These are phyloP conservation scores for Fraxinus velutina DNA, from an alignment of 305 asterid genomes.

Conservation along the genomic window DNA sequence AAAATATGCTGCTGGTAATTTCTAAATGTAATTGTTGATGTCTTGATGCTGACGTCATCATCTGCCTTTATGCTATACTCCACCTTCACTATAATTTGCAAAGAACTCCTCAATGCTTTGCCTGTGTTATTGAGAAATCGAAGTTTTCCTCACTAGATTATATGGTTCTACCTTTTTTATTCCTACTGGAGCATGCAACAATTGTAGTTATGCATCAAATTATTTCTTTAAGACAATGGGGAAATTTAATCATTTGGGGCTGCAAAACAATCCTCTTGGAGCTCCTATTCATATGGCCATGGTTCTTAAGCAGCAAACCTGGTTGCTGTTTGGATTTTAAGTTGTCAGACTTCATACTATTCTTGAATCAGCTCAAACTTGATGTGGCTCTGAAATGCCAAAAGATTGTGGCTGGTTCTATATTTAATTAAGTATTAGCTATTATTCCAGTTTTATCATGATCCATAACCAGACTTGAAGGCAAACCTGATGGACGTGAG, in stretches of 20 bases:
- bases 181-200: not conserved
- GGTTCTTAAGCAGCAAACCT: not conserved
- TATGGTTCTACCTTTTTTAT: not conserved
- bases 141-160: not conserved
- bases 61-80: not conserved
- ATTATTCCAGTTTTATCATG: not conserved
- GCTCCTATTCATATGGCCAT: not conserved
- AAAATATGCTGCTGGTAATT: not conserved
- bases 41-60: not conserved
- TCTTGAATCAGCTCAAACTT: not conserved
- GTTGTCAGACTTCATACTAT: not conserved
- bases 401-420: not conserved
- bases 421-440: not conserved
- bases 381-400: not conserved
- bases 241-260: not conserved
- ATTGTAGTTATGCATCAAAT: not conserved
- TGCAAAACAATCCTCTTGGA: not conserved
- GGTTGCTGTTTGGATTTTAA: not conserved
- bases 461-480: not conserved
- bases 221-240: not conserved
- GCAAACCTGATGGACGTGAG: not conserved
- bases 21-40: not conserved
- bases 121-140: not conserved
- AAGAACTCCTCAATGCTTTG: not conserved
- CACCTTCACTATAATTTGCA: not conserved